phyloP scores from a whole-genome alignment of 2,329 filamentous ascomycete genomes.

The Epichloe elymi region DNA sequence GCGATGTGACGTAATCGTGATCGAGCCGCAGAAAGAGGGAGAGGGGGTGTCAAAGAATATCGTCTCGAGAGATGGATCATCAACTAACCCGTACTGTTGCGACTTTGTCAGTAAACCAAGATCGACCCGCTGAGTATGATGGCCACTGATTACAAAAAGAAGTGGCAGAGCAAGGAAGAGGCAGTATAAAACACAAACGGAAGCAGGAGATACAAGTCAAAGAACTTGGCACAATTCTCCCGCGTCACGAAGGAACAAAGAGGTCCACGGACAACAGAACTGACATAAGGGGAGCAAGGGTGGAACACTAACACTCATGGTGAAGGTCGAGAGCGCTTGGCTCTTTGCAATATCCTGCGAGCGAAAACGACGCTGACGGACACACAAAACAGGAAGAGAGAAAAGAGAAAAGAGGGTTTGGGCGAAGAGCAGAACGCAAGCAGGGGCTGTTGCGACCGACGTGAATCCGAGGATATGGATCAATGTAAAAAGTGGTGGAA shows the following conservation, averaged over 20 bases:
- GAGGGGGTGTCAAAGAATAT: background rate
- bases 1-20: background rate
- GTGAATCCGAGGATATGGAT: background rate
- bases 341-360: background rate
- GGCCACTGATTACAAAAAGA: background rate
- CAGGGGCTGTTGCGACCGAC: background rate
- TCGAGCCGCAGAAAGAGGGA: background rate
- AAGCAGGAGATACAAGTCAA: background rate
- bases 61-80: constrained; percentile 1
- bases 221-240: background rate
- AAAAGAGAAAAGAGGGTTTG: background rate
- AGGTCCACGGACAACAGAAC: background rate
- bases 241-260: background rate
- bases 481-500: background rate
- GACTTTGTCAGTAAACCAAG: constrained; percentile 16
- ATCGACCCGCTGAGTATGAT: constrained; percentile 2
- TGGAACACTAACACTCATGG: constrained; percentile 18
- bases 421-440: background rate
- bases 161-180: background rate
- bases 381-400: background rate
- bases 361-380: background rate
- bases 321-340: constrained; percentile 8
- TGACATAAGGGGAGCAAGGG: constrained; percentile 10
- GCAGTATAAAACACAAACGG: background rate
- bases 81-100: constrained; percentile 42